Evolutionary conservation across 78 protist genomes (phyloP).

Genomic region (Dictyostelium discoideum): dicty_2.7 NC_007088.5:3159501-3160000

Average conservation of each 20-base stretch:
- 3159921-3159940: background rate
- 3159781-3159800: background rate
- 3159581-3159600: conserved; percentile 11
- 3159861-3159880: background rate
- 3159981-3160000: conserved; percentile 5
- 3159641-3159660: background rate
- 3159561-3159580: conserved; percentile 5
- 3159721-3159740: background rate
- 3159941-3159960: background rate
- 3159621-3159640: background rate
- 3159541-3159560: conserved; percentile 20
- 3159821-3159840: conserved; percentile 20
- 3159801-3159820: background rate
- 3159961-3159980: conserved; percentile 3
- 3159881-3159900: conserved; percentile 16
- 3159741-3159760: conserved; percentile 14
- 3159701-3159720: background rate
- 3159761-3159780: background rate
- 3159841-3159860: background rate
- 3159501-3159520: conserved; percentile 30
- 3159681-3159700: background rate
- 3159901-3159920: conserved; percentile 11
- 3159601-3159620: background rate
- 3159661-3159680: background rate
- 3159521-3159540: background rate